A percentile compares a stretch with the other conserved stretches of the same genome.
These are phyloP conservation scores for Gracilaria gracilis DNA, from an alignment of 23 red algal species.

Conservation along the genomic window DNA sequence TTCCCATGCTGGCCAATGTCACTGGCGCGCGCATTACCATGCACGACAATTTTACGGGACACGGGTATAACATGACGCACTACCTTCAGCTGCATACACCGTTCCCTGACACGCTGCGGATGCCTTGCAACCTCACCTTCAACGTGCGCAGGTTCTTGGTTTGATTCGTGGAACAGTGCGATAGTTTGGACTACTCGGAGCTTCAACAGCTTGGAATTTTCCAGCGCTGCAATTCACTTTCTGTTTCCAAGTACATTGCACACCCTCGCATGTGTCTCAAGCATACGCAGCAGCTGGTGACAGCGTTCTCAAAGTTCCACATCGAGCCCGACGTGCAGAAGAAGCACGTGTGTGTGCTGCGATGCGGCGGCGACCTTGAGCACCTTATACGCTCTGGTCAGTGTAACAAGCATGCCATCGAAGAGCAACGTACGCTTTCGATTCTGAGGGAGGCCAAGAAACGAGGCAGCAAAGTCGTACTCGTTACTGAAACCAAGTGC, in stretches of 20 bases:
- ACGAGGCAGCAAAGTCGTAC: no score
- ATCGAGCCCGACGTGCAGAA: not conserved
- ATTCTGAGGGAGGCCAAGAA: no score
- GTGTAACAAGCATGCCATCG: conserved; percentile 30
- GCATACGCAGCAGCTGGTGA: conserved; percentile 13
- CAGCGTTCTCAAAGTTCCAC: not conserved
- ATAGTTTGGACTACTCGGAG: not conserved
- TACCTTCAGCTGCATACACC: no score
- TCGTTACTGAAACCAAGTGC: no score
- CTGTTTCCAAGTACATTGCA: no score
- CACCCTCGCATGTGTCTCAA: no score
- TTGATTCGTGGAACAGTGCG: not conserved
- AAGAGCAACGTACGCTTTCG: no score
- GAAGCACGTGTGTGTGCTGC: conserved; percentile 30
- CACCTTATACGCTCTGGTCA: not conserved
- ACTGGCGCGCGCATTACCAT: no score
- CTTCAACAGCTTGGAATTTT: not conserved
- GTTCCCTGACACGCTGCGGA: no score
- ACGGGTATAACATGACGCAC: no score
- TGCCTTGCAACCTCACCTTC: no score
- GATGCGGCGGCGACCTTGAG: conserved; percentile 25
- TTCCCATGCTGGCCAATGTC: conserved; percentile 13
- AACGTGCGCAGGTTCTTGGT: not conserved
- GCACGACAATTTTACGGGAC: no score
- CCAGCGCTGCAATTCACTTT: not conserved